Evolutionary conservation across 139 green algal genomes (phyloP), one percentile per base, ranked within the genome.

Genomic region (Tetradesmus lagerheimii): DNA sequence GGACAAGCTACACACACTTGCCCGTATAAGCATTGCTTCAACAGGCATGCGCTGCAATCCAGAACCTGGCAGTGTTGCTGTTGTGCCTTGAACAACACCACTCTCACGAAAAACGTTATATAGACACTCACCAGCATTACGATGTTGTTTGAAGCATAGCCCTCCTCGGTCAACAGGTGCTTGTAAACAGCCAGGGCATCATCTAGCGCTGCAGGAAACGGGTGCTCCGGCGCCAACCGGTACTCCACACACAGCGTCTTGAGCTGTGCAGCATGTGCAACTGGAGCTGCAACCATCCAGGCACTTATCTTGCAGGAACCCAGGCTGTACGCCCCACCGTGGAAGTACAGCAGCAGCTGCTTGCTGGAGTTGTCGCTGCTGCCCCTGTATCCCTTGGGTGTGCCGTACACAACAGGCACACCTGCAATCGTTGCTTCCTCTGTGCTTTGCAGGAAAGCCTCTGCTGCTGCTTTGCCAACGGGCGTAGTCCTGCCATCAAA

Each of bases 171-270:
- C 1, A 81, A 29, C 37, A 91, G 78, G 57, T 53, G 14, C 38
- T 64, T 64, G 39, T 91, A 91, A 5, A 80, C 87, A 25, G 53
- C 78, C 4, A 74, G 4, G 25, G 38, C 78, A 77, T 87, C 87
- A 53, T 91, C 39, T 11, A 91, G 27, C 0, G 50, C 87, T 34
- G 87, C 87, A 29, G 87, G 87, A 38, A 57, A 87, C 2, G 87
- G 50, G 53, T 91, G 87, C 57, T 87, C 53, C 8, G 87, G 87
- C 4, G 78, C 87, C 35, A 91, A 53, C 3, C 78, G 66, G 78
- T 87, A 91, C 8, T 91, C 78, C 25, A 87, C 87, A 47, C 77
- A 80, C 29, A 47, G 23, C 37, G 87, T 78, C 35, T 39, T 41
- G 11, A 88, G 4, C 37, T 27, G 38, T 16, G 83, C 37, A 31